phyloP scores from a whole-genome alignment of 1,284 basidiomycete species.

The Rhodotorula glutinis region DNA sequence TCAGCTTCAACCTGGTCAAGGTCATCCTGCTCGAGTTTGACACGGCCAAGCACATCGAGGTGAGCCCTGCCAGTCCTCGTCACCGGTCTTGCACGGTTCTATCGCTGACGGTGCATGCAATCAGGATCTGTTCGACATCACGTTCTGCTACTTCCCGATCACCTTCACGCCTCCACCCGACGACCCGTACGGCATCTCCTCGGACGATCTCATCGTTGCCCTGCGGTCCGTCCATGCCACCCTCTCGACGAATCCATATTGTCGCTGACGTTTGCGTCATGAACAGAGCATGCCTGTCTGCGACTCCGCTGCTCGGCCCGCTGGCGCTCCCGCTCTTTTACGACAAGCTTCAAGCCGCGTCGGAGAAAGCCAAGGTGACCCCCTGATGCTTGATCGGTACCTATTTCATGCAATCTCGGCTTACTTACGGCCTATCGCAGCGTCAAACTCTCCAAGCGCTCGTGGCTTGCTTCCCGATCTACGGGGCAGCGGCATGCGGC shows the following conservation, averaged over 20 bases:
- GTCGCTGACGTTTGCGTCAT: neutral
- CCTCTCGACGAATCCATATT: too few relatives aligned
- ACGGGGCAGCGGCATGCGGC: conserved; percentile 64
- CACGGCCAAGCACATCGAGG: conserved; percentile 69
- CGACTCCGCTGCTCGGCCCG: conserved; percentile 77
- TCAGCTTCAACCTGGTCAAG: conserved; percentile 81
- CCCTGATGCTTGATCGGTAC: neutral
- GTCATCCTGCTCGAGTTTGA: conserved; percentile 87
- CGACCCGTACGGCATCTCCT: conserved; percentile 88
- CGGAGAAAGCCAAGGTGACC: conserved; percentile 75
- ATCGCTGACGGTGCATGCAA: neutral
- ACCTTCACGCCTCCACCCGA: conserved; percentile 92
- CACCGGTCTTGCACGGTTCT: too few relatives aligned
- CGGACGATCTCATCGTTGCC: conserved; percentile 75
- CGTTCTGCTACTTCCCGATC: conserved; percentile 98
- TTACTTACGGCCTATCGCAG: conserved; percentile 50
- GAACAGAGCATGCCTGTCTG: conserved; percentile 62
- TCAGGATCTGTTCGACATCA: conserved; percentile 88
- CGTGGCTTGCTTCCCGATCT: conserved; percentile 70
- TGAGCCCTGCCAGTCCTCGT: conserved; percentile 47
- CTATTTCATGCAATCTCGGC: neutral
- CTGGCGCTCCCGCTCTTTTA: conserved; percentile 83
- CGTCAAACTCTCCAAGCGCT: conserved; percentile 77
- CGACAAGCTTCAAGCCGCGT: conserved; percentile 84
- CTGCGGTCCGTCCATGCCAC: conserved; percentile 57